These are phyloP conservation scores for Arctium minus DNA, from an alignment of 129 eudicot genomes.

Conservation along the genomic window DNA sequence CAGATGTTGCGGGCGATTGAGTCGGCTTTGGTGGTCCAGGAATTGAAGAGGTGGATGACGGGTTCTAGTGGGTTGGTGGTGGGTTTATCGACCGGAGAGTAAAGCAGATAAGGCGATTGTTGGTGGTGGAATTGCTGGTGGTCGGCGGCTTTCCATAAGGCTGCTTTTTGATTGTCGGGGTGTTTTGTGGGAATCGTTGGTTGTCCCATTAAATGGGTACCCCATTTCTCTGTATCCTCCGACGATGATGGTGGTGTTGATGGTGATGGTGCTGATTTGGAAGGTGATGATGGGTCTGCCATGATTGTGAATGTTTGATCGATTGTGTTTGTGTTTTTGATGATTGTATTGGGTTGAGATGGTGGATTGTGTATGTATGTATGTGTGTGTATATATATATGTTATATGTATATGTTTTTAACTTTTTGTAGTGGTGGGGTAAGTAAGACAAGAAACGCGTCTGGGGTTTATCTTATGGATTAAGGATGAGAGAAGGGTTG, in stretches of 20 bases:
- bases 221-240: constrained; percentile 58
- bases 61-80: constrained; percentile 50
- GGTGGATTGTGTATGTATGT: not conserved
- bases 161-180: constrained; percentile 77
- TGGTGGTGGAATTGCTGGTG: constrained; percentile 40
- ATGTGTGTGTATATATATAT: not conserved
- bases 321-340: not conserved
- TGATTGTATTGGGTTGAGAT: constrained; percentile 6
- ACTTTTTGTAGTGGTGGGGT: not conserved
- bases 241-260: constrained; percentile 2
- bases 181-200: constrained; percentile 54
- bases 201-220: constrained; percentile 62
- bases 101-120: constrained; percentile 58
- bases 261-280: not conserved
- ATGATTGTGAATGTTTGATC: constrained; percentile 6
- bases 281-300: constrained; percentile 24
- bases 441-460: constrained; percentile 15
- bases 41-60: constrained; percentile 57
- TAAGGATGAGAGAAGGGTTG: constrained; percentile 19
- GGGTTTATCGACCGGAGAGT: constrained; percentile 55
- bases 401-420: not conserved
- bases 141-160: constrained; percentile 55
- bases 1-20: constrained; percentile 60
- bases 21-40: constrained; percentile 72
- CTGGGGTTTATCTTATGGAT: constrained; percentile 16